Base-by-base conservation (phyloP, 257 asterid genomes). In the Gardenia jasminoides region DNA sequence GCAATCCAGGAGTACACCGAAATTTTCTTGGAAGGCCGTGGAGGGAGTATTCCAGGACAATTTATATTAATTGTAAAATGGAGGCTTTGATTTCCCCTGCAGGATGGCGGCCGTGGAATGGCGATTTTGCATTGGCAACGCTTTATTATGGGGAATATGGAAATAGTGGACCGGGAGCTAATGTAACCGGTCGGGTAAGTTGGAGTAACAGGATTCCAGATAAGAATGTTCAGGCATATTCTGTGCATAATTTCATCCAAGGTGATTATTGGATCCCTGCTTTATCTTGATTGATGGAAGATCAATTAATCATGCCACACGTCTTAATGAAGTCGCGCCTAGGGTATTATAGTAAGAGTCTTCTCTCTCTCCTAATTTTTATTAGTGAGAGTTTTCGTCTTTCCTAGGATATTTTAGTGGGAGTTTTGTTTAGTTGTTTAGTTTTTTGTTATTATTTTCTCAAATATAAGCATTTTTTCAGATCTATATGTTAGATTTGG, bases 1-100 rank as follows among this genome's bases (percentile, higher is more conserved):
- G 86, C 50, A 84, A 87, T 54, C 90, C 89, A 12, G 66, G 58
- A 3, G 82, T 73, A 19, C 91, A 89, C 39, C 78, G 74, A 66
- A 83, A 79, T 74, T 85, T 31, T 79, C 83, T 89, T 0, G 93
- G 93, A 16, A 87, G 93, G 83, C 93, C 91, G 2, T 89, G 93
- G 93, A 89, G 85, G 72, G 88, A 81, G 76, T 89, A 79, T 44
- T 85, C 91, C 0, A 85, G 91, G 84, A 86, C 93, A 13, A 86
- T 89, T 39, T 81, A 78, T 41, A 69, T 87, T 24, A 74, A 79
- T 1, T 89, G 88, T 48, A 81, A 77, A 10, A 26, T 89, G 58
- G 90, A 81, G 72, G 83, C 79, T 68, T 75, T 89, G n/a, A 77
- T 89, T 36, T 52, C 47, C 10, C 80, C 89, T 11, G 81, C 76